These are phyloP conservation scores for Ophiocordyceps australis DNA, from an alignment of 2,329 filamentous ascomycete species.

Conservation along the genomic window DNA sequence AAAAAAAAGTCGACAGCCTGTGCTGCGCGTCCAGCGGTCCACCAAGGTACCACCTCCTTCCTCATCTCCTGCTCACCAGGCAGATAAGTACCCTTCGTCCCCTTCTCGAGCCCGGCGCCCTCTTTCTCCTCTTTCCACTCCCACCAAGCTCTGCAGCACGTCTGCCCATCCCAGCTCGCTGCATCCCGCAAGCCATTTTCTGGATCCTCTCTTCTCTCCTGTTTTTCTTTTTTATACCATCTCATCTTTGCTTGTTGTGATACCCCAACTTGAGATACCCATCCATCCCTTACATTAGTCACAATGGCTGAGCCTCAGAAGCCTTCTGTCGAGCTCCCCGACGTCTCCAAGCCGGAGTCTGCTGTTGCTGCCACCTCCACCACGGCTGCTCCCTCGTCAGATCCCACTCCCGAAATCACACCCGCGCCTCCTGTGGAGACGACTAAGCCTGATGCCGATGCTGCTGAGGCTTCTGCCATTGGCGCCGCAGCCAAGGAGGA, in stretches of 20 bases:
- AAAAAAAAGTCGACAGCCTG: slow-evolving; percentile 1
- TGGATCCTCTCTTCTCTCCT: slow-evolving; percentile 14
- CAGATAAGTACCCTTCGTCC: slow-evolving; percentile 24
- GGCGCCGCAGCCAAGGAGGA: slow-evolving; percentile 22
- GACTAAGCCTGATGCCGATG: slow-evolving; percentile 19
- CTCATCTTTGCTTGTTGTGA: slow-evolving; percentile 27
- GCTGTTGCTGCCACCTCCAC: slow-evolving; percentile 13
- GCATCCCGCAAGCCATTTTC: slow-evolving; percentile 12
- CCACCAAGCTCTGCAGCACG: slow-evolving; percentile 11
- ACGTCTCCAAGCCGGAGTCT: slow-evolving; percentile 36
- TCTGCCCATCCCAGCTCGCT: slow-evolving; percentile 8
- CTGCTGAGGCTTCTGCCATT: slow-evolving; percentile 19
- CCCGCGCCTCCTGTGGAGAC: slow-evolving; percentile 11
- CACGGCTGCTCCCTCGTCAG: too few species aligned
- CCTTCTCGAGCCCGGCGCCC: slow-evolving; percentile 13
- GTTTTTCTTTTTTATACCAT: slow-evolving; percentile 21
- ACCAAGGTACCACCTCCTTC: slow-evolving; percentile 3
- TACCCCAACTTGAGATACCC: slow-evolving; percentile 27
- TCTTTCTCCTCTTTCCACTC: slow-evolving; percentile 1
- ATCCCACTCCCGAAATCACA: too few species aligned
- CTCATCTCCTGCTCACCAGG: slow-evolving; percentile 4
- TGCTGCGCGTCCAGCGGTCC: slow-evolving; percentile 1
- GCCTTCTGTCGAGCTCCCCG: slow-evolving; percentile 26
- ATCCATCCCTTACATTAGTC: slow-evolving; percentile 21
- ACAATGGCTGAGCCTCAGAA: slow-evolving; percentile 62